Base-by-base conservation (phyloP, 352 stramenopile genomes). In the Phytophthora colocasiae region DNA sequence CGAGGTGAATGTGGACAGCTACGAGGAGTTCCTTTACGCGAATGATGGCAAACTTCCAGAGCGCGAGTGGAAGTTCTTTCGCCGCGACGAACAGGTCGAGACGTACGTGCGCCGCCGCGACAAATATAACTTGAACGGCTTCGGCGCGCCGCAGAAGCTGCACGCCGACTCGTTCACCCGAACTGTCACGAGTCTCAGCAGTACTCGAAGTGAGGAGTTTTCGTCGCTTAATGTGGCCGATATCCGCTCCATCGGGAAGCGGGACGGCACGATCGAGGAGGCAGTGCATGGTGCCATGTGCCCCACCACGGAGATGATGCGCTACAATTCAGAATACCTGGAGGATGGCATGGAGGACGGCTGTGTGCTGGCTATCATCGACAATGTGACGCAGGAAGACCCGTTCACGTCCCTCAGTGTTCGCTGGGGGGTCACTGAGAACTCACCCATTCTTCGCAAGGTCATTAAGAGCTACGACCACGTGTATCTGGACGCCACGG, bases 391-490 rank as follows among this genome's bases (percentile, higher is more conserved):
- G 3, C 24, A 49, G 39, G 49, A 64, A 14, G 40, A 70, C 4
- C 66, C 66, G 2, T 67, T 73, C 22, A 63, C 49, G 5, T 52
- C 39, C n/a, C 57, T 72, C 6, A 66, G 66, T 14, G 62, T 75
- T 41, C 57, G 54, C 10, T 73, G 57, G 43, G 27, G 70, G 12
- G 62, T 67, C 29, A 60, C 70, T 27, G 63, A 75, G 44, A 75
- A 73, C 53, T 52, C 57, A 12, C 60, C 70, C n/a, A 61, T 71
- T 34, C 57, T 73, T 47, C 71, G 66, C 6, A 69, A 43, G 19
- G 51, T 75, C 19, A 58, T 73, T 8, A 73, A 73, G 53, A 73
- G 62, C 22, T 69, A 74, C 22, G 71, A 80, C 38, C 72, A 74
- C 36, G 53, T 80, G 1, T 80, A 77, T 59, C 31, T 80, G 29